Evolutionary conservation across 345 rosid species (phyloP), one percentile per base, ranked within the genome.

Genomic region (Erodium maritimum): DNA sequence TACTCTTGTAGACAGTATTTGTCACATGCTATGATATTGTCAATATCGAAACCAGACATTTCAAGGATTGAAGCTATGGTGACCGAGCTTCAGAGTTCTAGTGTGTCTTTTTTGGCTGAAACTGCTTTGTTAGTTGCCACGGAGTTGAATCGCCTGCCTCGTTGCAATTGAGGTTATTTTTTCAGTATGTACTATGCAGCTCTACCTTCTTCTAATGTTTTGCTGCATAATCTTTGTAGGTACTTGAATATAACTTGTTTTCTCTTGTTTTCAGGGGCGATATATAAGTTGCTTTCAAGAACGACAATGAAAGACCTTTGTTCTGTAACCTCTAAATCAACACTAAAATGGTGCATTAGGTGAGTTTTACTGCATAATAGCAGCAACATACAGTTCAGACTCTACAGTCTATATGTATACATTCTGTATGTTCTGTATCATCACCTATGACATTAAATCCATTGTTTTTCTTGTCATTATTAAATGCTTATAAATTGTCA

Each of bases 1-100:
- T 89, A 77, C 65, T 80, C 97, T 29, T 85, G 97, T 62, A 71
- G 83, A 76, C 96, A 89, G 58, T 93, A 82, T 66, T 37, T 79
- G 65, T 77, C 82, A 8, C 94, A 93, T n/a, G 87, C 89, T 55
- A 86, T 89, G 95, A 89, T 87, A 64, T 58, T 93, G 53, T 83
- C 97, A 0, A 80, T 93, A 62, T 83, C 95, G 8, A 67, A 67
- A 50, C 56, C 74, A 0, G 97, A 87, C 60, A 59, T 93, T 25
- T 70, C 82, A 23, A 79, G 82, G 76, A 73, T 93, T 53, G 86
- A 82, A 62, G 73, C 70, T 61, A 66, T 78, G 0, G 75, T 83
- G 60, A 69, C 80, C 60, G 91, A 86, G 75, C 74, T 89, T 23
- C 87, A 83, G 65, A 79, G 59, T 70, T 85, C 94, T 13, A 65